Conservation (phyloP, 1,139 yeast genomes). For the Yamadazyma songkhlaensis region DNA sequence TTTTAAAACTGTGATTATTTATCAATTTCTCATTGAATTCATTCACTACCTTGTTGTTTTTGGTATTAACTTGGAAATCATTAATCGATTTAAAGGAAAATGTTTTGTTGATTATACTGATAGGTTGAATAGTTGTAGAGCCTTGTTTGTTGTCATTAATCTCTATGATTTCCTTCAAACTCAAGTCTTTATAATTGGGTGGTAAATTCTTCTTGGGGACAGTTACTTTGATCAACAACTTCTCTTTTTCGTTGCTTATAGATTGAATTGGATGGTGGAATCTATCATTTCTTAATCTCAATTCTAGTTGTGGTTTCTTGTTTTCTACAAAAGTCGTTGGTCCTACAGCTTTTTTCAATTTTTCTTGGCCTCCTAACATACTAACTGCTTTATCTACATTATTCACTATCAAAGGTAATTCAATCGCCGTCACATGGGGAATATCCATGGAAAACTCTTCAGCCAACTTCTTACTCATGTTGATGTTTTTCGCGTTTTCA, state of each 20-base stretch:
- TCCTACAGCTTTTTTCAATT: slow-evolving; percentile 38
- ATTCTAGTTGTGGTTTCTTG: slow-evolving; percentile 40
- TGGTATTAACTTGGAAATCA: slow-evolving; percentile 77
- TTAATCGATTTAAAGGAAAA: slow-evolving; percentile 82
- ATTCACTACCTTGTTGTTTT: slow-evolving; percentile 49
- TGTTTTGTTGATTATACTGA: slow-evolving; percentile 67
- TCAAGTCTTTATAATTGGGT: slow-evolving; percentile 44
- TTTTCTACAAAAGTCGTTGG: slow-evolving; percentile 16
- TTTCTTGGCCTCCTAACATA: slow-evolving; percentile 74
- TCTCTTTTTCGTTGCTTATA: slow-evolving; percentile 54
- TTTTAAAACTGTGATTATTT: slow-evolving; percentile 25
- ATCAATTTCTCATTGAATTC: slow-evolving; percentile 27
- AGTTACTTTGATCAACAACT: slow-evolving; percentile 64
- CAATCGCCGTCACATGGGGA: slow-evolving; percentile 76
- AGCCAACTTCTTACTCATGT: slow-evolving; percentile 25
- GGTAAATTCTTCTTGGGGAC: slow-evolving; percentile 57
- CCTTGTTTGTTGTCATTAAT: slow-evolving; percentile 9
- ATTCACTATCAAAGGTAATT: slow-evolving; percentile 72
- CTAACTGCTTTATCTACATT: slow-evolving; percentile 61
- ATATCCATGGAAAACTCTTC: slow-evolving; percentile 60
- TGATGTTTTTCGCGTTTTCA: slow-evolving; percentile 1
- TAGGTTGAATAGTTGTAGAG: slow-evolving; percentile 42
- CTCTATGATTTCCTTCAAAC: slow-evolving; percentile 51
- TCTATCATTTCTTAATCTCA: slow-evolving; percentile 64
- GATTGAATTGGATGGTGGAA: slow-evolving; percentile 79